Evolutionary conservation across 768 basidiomycete species (phyloP).

Genomic region (Cyclocybe cylindracea): DNA sequence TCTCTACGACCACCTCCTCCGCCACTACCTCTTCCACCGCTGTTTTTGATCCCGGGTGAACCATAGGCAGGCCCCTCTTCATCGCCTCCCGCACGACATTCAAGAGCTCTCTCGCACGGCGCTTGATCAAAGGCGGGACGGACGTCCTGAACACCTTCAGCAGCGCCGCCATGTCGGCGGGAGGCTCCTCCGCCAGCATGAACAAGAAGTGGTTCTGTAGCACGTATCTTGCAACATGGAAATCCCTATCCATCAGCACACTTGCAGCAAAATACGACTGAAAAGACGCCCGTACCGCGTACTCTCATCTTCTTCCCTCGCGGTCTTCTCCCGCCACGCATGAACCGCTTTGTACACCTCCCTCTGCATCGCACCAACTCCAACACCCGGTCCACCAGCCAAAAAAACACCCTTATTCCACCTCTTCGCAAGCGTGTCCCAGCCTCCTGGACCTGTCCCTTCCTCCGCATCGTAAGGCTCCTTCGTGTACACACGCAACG

Average conservation of each 20-base stretch:
- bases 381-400: constrained; percentile 34
- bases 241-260: constrained; percentile 3
- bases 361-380: constrained; percentile 45
- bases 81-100: constrained; percentile 58
- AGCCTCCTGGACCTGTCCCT: constrained; percentile 71
- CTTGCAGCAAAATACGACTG: neutral
- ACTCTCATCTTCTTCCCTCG: constrained; percentile 87
- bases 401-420: constrained; percentile 72
- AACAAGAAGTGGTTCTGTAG: constrained; percentile 77
- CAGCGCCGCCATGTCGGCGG: constrained; percentile 63
- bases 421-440: constrained; percentile 76
- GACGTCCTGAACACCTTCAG: constrained; percentile 55
- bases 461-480: constrained; percentile 68
- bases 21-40: constrained; percentile 7
- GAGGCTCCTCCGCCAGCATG: constrained; percentile 68
- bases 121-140: constrained; percentile 64
- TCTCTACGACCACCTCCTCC: neutral
- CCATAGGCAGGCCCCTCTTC: constrained; percentile 27
- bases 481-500: constrained; percentile 67
- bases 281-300: constrained; percentile 49
- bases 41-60: neutral
- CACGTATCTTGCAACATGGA: constrained; percentile 53
- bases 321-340: constrained; percentile 78
- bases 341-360: constrained; percentile 74
- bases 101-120: constrained; percentile 63